Conservation (phyloP, 2,329 filamentous ascomycete species). For the Trichocomaceae sp. region DNA sequence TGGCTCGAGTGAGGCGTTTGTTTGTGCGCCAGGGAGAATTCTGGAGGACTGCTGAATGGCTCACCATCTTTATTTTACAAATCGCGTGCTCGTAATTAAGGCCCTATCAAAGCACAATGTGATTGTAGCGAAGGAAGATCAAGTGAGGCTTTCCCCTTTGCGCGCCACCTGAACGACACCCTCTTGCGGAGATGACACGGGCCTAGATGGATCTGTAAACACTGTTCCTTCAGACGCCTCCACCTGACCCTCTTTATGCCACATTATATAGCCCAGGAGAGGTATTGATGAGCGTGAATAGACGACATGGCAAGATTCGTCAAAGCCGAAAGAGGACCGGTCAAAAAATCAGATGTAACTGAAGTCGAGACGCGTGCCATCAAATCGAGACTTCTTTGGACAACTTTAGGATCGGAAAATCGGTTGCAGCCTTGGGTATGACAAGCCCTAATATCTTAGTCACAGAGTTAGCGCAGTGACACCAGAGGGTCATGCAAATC, state of each 20-base stretch:
- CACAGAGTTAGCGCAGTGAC: neutral
- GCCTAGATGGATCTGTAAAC: no score
- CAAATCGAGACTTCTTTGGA: neutral
- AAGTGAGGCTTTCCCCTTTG: neutral
- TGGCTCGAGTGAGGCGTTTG: no score
- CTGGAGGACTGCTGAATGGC: no score
- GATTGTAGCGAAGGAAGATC: neutral
- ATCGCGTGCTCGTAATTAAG: neutral
- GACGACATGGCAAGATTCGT: neutral
- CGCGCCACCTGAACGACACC: neutral
- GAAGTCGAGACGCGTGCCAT: no score
- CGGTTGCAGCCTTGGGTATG: neutral
- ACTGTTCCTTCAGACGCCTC: neutral
- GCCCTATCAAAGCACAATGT: neutral
- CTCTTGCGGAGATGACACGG: neutral
- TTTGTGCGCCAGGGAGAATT: no score
- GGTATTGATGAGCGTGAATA: neutral
- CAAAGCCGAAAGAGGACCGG: neutral
- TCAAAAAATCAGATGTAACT: no score
- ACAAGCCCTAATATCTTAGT: neutral
- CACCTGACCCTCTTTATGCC: neutral
- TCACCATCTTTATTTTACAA: neutral
- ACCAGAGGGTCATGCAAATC: neutral
- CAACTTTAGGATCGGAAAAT: neutral
- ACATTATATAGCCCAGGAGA: neutral